phyloP scores from a whole-genome alignment of 2,329 filamentous ascomycete species.

The Myriosclerotinia scirpicola region DNA sequence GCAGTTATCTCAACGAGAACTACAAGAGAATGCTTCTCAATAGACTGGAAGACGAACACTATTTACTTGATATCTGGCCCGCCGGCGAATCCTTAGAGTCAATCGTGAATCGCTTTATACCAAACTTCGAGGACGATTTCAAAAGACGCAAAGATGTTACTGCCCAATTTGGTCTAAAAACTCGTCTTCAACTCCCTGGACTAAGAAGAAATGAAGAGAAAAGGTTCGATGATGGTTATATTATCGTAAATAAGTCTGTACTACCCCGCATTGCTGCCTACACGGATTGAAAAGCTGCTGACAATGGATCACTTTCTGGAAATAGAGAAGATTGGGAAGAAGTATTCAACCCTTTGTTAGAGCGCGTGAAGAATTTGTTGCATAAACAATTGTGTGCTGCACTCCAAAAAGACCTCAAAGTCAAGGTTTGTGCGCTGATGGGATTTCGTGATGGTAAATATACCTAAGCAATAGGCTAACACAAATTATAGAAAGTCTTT shows the following conservation, averaged over 20 bases:
- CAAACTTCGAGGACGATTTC: constrained; percentile 10
- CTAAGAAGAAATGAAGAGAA: neutral
- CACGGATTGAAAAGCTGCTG: neutral
- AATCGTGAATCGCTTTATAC: constrained; percentile 14
- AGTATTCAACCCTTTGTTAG: constrained; percentile 28
- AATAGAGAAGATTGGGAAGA: constrained; percentile 28
- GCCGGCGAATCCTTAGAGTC: constrained; percentile 12
- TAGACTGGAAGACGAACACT: constrained; percentile 11
- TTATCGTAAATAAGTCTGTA: constrained; percentile 9
- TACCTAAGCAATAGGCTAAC: neutral
- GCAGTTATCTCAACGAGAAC: constrained; percentile 28
- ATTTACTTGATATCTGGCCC: constrained; percentile 11
- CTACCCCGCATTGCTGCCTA: neutral
- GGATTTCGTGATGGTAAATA: neutral
- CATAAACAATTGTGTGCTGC: constrained; percentile 24
- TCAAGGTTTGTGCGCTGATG: constrained; percentile 13
- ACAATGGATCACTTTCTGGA: neutral
- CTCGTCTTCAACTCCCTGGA: constrained; percentile 1
- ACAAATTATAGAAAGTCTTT: constrained; percentile 29
- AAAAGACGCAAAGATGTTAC: constrained; percentile 16
- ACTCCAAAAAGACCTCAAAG: constrained; percentile 10
- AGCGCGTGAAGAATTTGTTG: constrained; percentile 23
- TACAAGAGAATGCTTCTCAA: constrained; percentile 14
- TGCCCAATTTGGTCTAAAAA: neutral
- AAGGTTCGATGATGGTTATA: constrained; percentile 10